Conservation (phyloP, 371 early-diverging fungal species). For the Mucor indicus region DNA sequence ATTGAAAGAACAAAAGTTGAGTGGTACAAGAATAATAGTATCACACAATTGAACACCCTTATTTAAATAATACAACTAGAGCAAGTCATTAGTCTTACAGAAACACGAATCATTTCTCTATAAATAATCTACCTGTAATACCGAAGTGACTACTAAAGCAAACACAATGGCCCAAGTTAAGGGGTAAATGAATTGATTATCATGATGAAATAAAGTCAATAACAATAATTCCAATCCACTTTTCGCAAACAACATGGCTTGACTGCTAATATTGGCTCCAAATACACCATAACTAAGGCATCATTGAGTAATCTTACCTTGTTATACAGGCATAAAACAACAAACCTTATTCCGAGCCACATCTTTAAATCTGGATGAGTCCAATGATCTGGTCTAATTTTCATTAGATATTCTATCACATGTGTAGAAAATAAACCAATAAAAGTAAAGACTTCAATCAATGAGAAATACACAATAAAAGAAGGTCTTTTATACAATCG, state of each 20-base stretch:
- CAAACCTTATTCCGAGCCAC: constrained; percentile 48
- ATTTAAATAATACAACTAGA: constrained; percentile 82
- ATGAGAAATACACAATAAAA: constrained; percentile 68
- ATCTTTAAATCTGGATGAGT: constrained; percentile 31
- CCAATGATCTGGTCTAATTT: constrained; percentile 12
- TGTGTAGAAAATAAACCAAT: constrained; percentile 52
- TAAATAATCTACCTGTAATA: constrained; percentile 58
- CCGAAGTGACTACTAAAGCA: constrained; percentile 62
- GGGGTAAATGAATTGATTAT: constrained; percentile 75
- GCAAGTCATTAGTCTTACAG: neutral
- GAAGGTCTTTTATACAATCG: constrained; percentile 70
- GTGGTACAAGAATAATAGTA: constrained; percentile 75
- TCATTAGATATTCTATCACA: constrained; percentile 43
- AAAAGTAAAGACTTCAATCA: constrained; percentile 54
- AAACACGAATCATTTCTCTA: neutral
- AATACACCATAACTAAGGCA: constrained; percentile 63
- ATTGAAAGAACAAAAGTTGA: constrained; percentile 78
- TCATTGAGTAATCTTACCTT: neutral
- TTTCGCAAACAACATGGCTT: constrained; percentile 79
- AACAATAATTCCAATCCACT: constrained; percentile 77
- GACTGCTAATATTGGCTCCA: constrained; percentile 76
- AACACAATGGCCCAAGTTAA: constrained; percentile 70
- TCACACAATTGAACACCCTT: constrained; percentile 72
- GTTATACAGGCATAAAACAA: neutral
- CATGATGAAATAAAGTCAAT: constrained; percentile 54